These are phyloP conservation scores for Podaxis mareebaensis DNA, from an alignment of 768 basidiomycete genomes.

Conservation along the genomic window DNA sequence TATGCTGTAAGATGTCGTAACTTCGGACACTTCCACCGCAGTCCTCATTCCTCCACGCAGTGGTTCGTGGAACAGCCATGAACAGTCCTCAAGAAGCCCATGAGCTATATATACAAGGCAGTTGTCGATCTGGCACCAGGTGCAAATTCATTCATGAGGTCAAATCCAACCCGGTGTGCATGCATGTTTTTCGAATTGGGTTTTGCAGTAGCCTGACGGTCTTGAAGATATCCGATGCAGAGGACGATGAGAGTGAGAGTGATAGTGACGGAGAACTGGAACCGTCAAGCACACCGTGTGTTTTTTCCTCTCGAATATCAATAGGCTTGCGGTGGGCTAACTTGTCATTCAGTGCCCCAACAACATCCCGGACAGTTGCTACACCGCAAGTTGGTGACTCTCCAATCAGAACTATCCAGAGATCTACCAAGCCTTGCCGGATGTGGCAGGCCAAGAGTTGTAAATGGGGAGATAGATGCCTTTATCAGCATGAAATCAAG, in stretches of 20 bases:
- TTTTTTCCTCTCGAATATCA: not conserved
- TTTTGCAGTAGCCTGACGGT: not conserved
- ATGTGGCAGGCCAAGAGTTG: constrained; percentile 6
- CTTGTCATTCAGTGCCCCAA: not conserved
- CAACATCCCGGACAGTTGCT: not conserved
- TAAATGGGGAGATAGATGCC: constrained; percentile 12
- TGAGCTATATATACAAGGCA: not conserved
- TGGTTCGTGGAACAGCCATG: constrained; percentile 8
- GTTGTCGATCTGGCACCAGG: constrained; percentile 7
- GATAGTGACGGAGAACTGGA: not conserved
- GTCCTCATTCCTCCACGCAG: constrained; percentile 14
- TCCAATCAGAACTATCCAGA: not conserved
- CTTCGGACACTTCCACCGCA: not conserved
- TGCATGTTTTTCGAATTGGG: not conserved
- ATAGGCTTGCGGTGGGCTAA: not conserved
- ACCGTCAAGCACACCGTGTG: not conserved
- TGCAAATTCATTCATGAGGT: constrained; percentile 9
- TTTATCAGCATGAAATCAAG: constrained; percentile 5
- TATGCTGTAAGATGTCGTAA: not conserved
- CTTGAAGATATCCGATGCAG: not conserved
- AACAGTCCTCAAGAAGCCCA: not conserved
- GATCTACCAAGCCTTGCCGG: not conserved
- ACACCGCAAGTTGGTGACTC: not conserved
- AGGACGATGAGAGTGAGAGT: not conserved
- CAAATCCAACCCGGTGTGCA: not conserved